These are phyloP conservation scores for Lactarius sanguifluus DNA, from an alignment of 768 basidiomycete genomes.

Conservation along the genomic window DNA sequence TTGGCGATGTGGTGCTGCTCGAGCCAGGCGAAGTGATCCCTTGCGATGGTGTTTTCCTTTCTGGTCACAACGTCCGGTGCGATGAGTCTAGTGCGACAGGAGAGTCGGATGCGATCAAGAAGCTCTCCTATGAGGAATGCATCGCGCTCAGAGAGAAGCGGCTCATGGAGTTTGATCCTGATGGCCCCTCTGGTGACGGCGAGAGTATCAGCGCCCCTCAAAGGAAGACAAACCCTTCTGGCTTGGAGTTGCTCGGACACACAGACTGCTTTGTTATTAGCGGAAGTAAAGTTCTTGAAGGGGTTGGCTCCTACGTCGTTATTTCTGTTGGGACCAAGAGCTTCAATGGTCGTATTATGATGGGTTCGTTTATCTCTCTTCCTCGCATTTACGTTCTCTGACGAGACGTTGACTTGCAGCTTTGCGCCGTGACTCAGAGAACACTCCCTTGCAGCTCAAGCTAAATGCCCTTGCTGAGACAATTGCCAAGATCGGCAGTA, in stretches of 20 bases:
- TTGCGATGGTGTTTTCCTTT: constrained; percentile 92
- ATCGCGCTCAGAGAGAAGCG: constrained; percentile 46
- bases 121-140: constrained; percentile 75
- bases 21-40: constrained; percentile 97
- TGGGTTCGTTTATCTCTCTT: constrained; percentile 58
- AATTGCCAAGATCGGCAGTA: constrained; percentile 88
- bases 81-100: constrained; percentile 97
- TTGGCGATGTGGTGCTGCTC: constrained; percentile 87
- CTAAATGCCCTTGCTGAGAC: constrained; percentile 91
- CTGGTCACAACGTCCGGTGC: constrained; percentile 91
- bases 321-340: constrained; percentile 90
- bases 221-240: constrained; percentile 24
- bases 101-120: constrained; percentile 94
- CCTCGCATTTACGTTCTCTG: background rate
- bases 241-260: constrained; percentile 46
- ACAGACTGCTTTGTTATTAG: constrained; percentile 90
- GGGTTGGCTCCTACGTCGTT: constrained; percentile 89
- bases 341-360: constrained; percentile 97
- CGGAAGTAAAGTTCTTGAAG: constrained; percentile 92
- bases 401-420: constrained; percentile 45
- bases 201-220: constrained; percentile 34
- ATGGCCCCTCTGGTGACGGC: constrained; percentile 13
- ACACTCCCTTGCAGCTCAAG: constrained; percentile 92
- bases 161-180: constrained; percentile 20
- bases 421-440: constrained; percentile 80